Evolutionary conservation across 371 early-diverging fungal genomes (phyloP).

Genomic region (Mycotypha africana): DNA sequence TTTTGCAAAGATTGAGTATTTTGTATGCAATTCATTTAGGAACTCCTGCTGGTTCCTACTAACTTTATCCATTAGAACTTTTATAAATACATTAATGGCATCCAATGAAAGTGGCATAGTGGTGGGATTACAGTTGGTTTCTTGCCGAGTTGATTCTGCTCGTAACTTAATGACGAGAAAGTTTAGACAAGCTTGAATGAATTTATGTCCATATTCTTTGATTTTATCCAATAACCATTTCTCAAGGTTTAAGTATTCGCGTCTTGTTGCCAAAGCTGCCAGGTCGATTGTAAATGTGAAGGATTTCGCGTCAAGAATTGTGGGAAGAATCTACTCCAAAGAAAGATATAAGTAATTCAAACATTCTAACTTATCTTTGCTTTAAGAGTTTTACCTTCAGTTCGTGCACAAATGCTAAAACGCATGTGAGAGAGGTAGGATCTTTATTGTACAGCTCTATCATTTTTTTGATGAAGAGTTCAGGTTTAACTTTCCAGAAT

Average conservation of each 20-base stretch:
- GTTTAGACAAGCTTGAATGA: conserved; percentile 72
- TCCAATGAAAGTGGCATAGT: conserved; percentile 65
- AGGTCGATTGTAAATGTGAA: conserved; percentile 78
- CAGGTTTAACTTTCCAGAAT: conserved; percentile 68
- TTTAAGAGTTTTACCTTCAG: conserved; percentile 52
- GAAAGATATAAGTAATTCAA: background rate
- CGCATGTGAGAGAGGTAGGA: conserved; percentile 63
- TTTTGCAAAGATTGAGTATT: conserved; percentile 4
- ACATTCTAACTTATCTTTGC: background rate
- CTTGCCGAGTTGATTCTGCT: conserved; percentile 38
- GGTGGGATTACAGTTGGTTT: conserved; percentile 25
- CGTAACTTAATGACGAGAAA: conserved; percentile 69
- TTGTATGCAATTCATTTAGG: conserved; percentile 14
- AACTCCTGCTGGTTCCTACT: conserved; percentile 11
- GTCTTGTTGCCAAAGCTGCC: conserved; percentile 76
- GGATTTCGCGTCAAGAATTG: conserved; percentile 66
- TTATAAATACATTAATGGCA: conserved; percentile 64
- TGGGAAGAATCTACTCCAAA: conserved; percentile 54
- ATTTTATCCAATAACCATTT: conserved; percentile 85
- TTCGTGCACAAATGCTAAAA: conserved; percentile 80
- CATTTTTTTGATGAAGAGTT: conserved; percentile 59
- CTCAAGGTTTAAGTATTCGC: conserved; percentile 80
- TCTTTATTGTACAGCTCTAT: conserved; percentile 74
- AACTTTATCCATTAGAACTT: conserved; percentile 60
- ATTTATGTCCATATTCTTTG: conserved; percentile 57